Percentiles rank a stretch among this genome's conserved stretches.
Conservation (phyloP, 176 grass and related monocot genomes). For the Triticum urartu region DNA sequence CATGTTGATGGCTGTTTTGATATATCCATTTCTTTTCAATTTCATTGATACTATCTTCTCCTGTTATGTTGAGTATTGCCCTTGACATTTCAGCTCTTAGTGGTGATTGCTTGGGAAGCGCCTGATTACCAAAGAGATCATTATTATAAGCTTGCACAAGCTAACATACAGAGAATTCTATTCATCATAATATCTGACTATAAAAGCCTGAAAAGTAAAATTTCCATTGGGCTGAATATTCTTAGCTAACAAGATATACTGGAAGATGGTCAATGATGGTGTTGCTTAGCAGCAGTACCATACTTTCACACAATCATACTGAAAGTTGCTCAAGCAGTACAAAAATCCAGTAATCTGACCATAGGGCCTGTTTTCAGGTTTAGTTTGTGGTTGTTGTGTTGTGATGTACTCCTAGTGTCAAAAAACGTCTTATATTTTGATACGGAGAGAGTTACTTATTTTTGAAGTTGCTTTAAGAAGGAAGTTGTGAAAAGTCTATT, state of each 20-base stretch:
- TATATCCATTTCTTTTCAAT: conserved; percentile 60
- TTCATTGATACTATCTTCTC: conserved; percentile 32
- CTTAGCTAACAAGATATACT: not conserved
- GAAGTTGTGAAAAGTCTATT: not conserved
- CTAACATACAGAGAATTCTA: not conserved
- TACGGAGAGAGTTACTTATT: too few species aligned
- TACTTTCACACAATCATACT: not conserved
- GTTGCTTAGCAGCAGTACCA: not conserved
- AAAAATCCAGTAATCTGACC: conserved; percentile 7
- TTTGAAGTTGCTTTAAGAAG: not conserved
- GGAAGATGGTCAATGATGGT: not conserved
- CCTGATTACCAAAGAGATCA: conserved; percentile 13
- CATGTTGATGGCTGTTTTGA: conserved; percentile 21
- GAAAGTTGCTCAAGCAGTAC: not conserved
- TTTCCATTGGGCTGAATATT: not conserved
- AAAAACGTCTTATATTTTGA: too few species aligned
- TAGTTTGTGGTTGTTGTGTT: not conserved
- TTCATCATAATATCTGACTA: not conserved
- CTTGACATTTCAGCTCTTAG: conserved; percentile 43
- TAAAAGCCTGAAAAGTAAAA: not conserved
- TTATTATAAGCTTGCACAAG: conserved; percentile 5
- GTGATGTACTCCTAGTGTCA: not conserved
- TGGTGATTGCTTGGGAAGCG: conserved; percentile 28
- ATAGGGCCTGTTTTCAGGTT: not conserved
- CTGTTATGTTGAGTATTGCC: conserved; percentile 56